Base-by-base conservation (phyloP, 192 early-diverging fungal genomes). In the Coemansia sp. region DNA sequence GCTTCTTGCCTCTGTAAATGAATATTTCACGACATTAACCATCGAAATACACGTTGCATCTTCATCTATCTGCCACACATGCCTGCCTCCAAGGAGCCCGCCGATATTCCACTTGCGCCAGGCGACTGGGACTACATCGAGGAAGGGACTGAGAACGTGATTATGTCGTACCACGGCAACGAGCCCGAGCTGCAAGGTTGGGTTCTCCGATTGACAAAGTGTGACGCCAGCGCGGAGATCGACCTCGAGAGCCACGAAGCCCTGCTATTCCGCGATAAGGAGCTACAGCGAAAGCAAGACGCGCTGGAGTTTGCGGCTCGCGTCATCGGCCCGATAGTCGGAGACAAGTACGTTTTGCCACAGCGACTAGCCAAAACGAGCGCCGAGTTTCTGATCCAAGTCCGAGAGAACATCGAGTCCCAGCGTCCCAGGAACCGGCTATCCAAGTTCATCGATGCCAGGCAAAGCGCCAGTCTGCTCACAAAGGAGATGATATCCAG, bases 91-190 rank as follows among this genome's bases (percentile, higher is more conserved):
- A 55, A 55, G 25, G 52, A 18, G 52, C 52, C 33, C 26, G 52
- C 21, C 26, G 52, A 55, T 31, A 33, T 63, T 13, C 37, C 57
- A 4, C 59, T 68, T 20, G n/a, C 56, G 13, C 66, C 82, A 0
- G 35, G 31, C 21, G 64, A 84, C 12, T 93, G 92, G 92, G 23
- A 42, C 9, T 93, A 91, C 77, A 78, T 82, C 31, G 85, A 79
- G 20, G 92, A 93, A 59, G 92, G 92, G 25, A 91, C 90, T 68
- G 84, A 79, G n/a, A 91, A 90, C 68, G 69, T 90, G 11, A 81
- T 88, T 16, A 75, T 92, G 23, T 41, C 84, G 2, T 88, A 88
- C 66, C 59, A 59, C 26, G 87, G 89, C 4, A 31, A 39, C 13
- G 64, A 85, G 25, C 50, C 73, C 3, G 61, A 62, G 58, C 55